Base-by-base conservation (phyloP, 768 basidiomycete species). In the Psilocybe cyanescens region DNA sequence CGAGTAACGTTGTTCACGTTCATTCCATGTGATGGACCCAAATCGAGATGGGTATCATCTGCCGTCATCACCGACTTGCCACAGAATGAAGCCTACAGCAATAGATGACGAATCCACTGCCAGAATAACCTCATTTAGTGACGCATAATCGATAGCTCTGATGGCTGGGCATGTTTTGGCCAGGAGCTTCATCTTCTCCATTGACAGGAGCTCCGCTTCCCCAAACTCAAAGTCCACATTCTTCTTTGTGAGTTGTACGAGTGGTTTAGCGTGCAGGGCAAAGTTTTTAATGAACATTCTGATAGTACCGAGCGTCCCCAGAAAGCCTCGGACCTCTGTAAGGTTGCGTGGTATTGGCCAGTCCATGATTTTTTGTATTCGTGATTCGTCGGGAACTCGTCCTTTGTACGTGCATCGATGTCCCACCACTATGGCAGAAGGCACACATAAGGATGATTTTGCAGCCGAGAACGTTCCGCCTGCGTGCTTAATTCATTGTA, bases 331-430 rank as follows among this genome's bases (percentile, higher is more conserved):
- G 2, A 71, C 70, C 33, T 68, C 67, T 0, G 60, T 59, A 3
- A 68, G 51, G 11, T 58, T 64, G 4, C 59, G 4, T 33, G 67
- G 73, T 0, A 65, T 28, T 0, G 70, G 73, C 77, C 77, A 79
- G 41, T 74, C 63, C 0, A 53, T 0, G 7, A 79, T 71, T 28
- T 76, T 77, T 48, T 66, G 62, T 3, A 71, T 16, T 0, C 62
- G 47, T n/a, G 45, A 16, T 12, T 46, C 52, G 3, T 79, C 71
- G 0, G 76, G 75, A 0, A 73, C 19, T 0, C 72, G 63, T 0
- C 80, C 78, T 8, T 78, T 68, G 8, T 69, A 72, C 0, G 72
- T 78, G 50, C 75, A 78, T 0, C 51, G 61, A 33, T 81, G 76
- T 0, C 78, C 65, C 8, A 70, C 64, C 33, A 68, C 47, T 1